A percentile compares a stretch with the other conserved stretches of the same genome.
phyloP scores from a whole-genome alignment of 768 basidiomycete genomes.

The Kwoniella shandongensis region DNA sequence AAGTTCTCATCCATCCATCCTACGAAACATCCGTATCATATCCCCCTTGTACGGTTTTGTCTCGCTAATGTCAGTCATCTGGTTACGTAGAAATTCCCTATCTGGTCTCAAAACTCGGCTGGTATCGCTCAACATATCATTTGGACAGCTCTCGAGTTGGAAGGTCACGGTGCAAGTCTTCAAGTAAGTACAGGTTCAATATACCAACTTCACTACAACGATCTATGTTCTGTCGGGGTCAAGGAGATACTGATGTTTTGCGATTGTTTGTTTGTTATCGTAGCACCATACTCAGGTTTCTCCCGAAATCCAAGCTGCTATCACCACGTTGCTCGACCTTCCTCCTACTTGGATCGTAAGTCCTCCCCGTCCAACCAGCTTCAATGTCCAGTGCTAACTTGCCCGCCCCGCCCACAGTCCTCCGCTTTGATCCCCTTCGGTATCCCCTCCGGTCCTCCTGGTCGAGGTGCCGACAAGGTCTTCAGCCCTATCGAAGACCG shows the following conservation, averaged over 20 bases:
- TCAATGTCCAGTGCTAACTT: too few species aligned
- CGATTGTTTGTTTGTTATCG: not conserved
- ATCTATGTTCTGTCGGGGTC: not conserved
- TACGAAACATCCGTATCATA: not conserved
- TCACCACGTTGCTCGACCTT: constrained; percentile 23
- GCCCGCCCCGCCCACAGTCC: constrained; percentile 24
- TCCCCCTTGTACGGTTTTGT: too few species aligned
- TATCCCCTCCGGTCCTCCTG: constrained; percentile 36
- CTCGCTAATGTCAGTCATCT: not conserved
- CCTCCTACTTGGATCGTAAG: constrained; percentile 38
- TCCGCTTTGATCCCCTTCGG: constrained; percentile 53
- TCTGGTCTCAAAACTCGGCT: constrained; percentile 46
- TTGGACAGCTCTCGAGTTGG: constrained; percentile 52
- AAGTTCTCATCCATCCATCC: not conserved
- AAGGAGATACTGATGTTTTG: not conserved
- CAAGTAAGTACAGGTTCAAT: constrained; percentile 18
- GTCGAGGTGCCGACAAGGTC: constrained; percentile 36
- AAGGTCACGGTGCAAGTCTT: constrained; percentile 53
- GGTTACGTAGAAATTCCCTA: constrained; percentile 31
- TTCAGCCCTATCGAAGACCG: constrained; percentile 51
- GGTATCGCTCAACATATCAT: constrained; percentile 52
- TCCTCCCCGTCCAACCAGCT: too few species aligned
- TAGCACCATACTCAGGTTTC: constrained; percentile 29
- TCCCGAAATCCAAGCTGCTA: constrained; percentile 13
- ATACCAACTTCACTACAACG: too few species aligned